A percentile compares a stretch with the other conserved stretches of the same genome.
phyloP scores from a whole-genome alignment of 805 yeast species.

The Wickerhamiella azymoides region DNA sequence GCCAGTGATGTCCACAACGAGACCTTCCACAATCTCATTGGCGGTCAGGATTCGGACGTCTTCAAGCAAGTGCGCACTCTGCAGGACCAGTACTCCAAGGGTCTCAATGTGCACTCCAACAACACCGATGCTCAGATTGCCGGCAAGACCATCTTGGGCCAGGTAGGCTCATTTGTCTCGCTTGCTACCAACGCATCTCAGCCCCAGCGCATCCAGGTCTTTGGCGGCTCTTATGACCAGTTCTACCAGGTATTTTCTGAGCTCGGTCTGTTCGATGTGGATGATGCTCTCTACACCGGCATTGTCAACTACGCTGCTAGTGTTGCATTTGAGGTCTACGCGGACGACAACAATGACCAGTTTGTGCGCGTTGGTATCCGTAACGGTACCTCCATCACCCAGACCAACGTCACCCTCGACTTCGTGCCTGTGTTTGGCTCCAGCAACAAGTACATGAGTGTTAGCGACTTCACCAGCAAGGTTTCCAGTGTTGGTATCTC shows the following conservation, averaged over 20 bases:
- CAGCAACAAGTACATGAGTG: constrained; percentile 24
- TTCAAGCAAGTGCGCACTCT: constrained; percentile 25
- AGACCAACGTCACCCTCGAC: constrained; percentile 22
- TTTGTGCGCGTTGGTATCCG: constrained; percentile 34
- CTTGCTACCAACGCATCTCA: constrained; percentile 24
- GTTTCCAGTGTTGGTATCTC: constrained; percentile 23
- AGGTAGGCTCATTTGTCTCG: constrained; percentile 26
- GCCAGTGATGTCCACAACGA: constrained; percentile 32
- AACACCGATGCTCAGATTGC: constrained; percentile 28
- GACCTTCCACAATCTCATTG: constrained; percentile 26
- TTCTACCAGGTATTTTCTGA: constrained; percentile 31
- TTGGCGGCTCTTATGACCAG: constrained; percentile 34
- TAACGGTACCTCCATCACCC: constrained; percentile 30
- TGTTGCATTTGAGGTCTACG: constrained; percentile 31
- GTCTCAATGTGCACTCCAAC: constrained; percentile 24
- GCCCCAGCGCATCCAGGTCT: constrained; percentile 30
- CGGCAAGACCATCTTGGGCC: constrained; percentile 30
- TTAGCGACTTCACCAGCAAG: constrained; percentile 26
- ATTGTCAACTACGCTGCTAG: constrained; percentile 36
- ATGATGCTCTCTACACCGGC: constrained; percentile 30
- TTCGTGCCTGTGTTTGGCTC: constrained; percentile 30
- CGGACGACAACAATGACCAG: constrained; percentile 17
- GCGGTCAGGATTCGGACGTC: constrained; percentile 18
- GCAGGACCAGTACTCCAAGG: constrained; percentile 31
- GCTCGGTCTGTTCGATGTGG: constrained; percentile 25